These are phyloP conservation scores for Macrocystidia cucumis DNA, from an alignment of 1,284 basidiomycete species.

Conservation along the genomic window DNA sequence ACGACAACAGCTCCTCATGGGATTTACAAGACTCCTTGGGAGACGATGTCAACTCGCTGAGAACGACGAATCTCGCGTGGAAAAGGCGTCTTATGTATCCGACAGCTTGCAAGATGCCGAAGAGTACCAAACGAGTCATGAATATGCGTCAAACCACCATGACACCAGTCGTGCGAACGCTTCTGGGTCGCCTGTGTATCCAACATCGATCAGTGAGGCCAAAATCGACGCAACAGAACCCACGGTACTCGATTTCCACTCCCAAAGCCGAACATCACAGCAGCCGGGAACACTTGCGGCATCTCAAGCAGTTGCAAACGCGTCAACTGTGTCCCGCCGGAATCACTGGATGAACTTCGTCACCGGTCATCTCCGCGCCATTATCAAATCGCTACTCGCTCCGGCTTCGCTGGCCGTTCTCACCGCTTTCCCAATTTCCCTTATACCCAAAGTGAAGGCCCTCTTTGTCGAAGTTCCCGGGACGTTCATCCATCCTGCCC, in stretches of 20 bases:
- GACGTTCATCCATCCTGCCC: slow-evolving; percentile 47
- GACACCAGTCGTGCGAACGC: too few relatives aligned
- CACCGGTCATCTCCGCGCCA: slow-evolving; percentile 14
- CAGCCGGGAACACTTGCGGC: slow-evolving; percentile 13
- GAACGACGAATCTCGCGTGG: neutral
- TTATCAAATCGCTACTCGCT: slow-evolving; percentile 36
- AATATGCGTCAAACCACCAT: neutral
- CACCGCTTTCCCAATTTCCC: slow-evolving; percentile 57
- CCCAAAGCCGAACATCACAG: slow-evolving; percentile 15
- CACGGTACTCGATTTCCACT: slow-evolving; percentile 16
- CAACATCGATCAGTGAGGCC: neutral
- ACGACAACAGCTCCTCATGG: slow-evolving; percentile 13
- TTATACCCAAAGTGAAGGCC: slow-evolving; percentile 63
- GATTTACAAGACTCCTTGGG: slow-evolving; percentile 5
- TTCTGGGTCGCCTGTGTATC: too few relatives aligned
- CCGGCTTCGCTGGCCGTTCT: slow-evolving; percentile 61
- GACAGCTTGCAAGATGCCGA: too few relatives aligned
- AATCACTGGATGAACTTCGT: slow-evolving; percentile 9
- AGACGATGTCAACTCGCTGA: neutral
- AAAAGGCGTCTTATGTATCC: too few relatives aligned
- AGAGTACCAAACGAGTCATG: neutral
- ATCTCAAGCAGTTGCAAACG: neutral
- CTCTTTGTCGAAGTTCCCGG: slow-evolving; percentile 53
- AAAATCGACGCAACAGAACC: slow-evolving; percentile 17
- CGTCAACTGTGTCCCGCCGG: neutral